Percentiles rank a stretch among this genome's conserved stretches.
Conservation (phyloP, 305 asterid species). For the Fraxinus xanthoxyloides region DNA sequence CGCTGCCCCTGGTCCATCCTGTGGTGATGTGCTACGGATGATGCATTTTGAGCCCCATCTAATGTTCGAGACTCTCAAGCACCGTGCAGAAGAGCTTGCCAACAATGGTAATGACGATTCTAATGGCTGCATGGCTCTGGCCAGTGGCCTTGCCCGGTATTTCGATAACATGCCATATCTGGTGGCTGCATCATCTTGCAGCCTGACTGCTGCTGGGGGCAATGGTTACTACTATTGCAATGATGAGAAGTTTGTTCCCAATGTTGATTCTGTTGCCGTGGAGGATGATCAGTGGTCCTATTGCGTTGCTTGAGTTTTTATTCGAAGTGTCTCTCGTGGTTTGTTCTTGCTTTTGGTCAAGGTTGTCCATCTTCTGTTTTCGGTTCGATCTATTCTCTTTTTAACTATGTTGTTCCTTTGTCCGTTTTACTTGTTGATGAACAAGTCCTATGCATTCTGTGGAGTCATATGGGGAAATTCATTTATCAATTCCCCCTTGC, state of each 20-base stretch:
- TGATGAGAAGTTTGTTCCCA: conserved; percentile 32
- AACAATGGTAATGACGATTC: conserved; percentile 8
- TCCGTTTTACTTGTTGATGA: not conserved
- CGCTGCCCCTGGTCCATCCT: conserved; percentile 49
- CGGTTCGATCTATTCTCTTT: not conserved
- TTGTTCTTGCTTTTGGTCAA: not conserved
- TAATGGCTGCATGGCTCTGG: conserved; percentile 23
- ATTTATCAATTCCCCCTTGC: not conserved
- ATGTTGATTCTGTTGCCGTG: conserved; percentile 28
- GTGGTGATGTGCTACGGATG: conserved; percentile 49
- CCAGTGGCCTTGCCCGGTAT: conserved; percentile 36
- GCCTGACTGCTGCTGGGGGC: conserved; percentile 35
- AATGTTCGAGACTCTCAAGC: conserved; percentile 60
- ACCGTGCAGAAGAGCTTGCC: conserved; percentile 43
- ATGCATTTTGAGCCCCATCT: conserved; percentile 64
- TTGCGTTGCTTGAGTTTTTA: conserved; percentile 37
- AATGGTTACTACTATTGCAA: conserved; percentile 36
- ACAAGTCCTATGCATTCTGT: not conserved
- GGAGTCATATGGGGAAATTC: not conserved
- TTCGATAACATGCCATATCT: conserved; percentile 63
- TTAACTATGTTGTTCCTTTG: not conserved
- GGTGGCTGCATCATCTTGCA: conserved; percentile 31
- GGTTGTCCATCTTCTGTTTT: not conserved
- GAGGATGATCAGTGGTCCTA: conserved; percentile 61
- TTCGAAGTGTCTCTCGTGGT: not conserved